These are phyloP conservation scores for Vaccinium darrowii DNA, from an alignment of 148 eudicot genomes.

Conservation along the genomic window DNA sequence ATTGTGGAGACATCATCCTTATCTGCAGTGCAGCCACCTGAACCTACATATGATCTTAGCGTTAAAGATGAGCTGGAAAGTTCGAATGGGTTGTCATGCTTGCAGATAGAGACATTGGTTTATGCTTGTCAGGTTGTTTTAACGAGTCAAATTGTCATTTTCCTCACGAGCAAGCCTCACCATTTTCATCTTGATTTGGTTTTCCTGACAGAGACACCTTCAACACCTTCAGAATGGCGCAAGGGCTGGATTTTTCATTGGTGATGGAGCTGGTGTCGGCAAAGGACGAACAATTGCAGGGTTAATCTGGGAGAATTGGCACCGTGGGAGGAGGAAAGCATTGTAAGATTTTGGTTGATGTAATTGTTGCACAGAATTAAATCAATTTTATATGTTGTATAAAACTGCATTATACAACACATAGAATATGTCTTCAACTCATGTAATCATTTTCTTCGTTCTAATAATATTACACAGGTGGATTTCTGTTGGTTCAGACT, in stretches of 20 bases:
- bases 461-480: slow-evolving; percentile 61
- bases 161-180: slow-evolving; percentile 10
- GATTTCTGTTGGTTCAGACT: slow-evolving; percentile 98
- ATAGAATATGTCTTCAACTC: background rate
- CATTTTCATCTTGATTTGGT: slow-evolving; percentile 21
- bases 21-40: slow-evolving; percentile 98
- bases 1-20: slow-evolving; percentile 93
- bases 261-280: slow-evolving; percentile 99
- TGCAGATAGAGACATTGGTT: slow-evolving; percentile 94
- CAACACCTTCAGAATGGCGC: slow-evolving; percentile 82
- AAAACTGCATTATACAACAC: slow-evolving; percentile 11
- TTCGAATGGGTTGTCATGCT: slow-evolving; percentile 74
- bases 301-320: slow-evolving; percentile 98
- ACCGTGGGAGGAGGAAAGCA: slow-evolving; percentile 80
- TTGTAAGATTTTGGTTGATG: slow-evolving; percentile 55
- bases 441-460: slow-evolving; percentile 23
- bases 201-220: slow-evolving; percentile 74
- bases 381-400: background rate
- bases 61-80: slow-evolving; percentile 69
- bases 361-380: background rate
- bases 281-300: slow-evolving; percentile 99
- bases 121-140: slow-evolving; percentile 91
- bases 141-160: slow-evolving; percentile 9
- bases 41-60: slow-evolving; percentile 82
- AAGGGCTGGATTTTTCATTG: slow-evolving; percentile 95